phyloP scores from a whole-genome alignment of 345 rosid species.

The Excoecaria cochinchinensis region DNA sequence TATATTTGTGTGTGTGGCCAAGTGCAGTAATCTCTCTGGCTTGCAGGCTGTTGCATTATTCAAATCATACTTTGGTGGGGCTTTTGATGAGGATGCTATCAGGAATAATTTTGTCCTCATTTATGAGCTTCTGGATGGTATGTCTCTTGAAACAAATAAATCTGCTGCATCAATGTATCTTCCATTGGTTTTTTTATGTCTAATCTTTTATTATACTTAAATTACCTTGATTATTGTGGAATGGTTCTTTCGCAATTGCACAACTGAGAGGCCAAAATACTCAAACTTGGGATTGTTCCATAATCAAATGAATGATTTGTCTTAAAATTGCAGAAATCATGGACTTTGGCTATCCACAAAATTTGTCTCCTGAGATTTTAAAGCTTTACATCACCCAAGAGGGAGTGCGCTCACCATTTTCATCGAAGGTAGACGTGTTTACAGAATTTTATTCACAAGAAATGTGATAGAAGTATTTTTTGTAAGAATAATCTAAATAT shows the following conservation, averaged over 20 bases:
- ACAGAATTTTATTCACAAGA: constrained; percentile 3
- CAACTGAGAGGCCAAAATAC: not conserved
- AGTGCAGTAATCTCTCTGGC: not conserved
- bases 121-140: constrained; percentile 96
- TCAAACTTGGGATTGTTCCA: not conserved
- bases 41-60: constrained; percentile 91
- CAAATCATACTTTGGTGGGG: constrained; percentile 97
- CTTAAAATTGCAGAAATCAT: constrained; percentile 68
- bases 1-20: not conserved
- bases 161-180: not conserved
- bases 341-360: constrained; percentile 98
- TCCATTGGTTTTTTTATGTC: not conserved
- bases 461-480: not conserved
- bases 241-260: not conserved
- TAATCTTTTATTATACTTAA: not conserved
- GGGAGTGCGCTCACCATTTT: constrained; percentile 96
- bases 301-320: not conserved
- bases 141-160: constrained; percentile 6
- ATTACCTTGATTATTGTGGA: not conserved
- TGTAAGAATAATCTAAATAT: not conserved
- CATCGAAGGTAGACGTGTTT: constrained; percentile 69
- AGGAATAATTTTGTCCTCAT: constrained; percentile 94
- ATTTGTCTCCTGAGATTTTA: constrained; percentile 95
- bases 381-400: constrained; percentile 98
- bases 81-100: constrained; percentile 98